Base-by-base conservation (phyloP, 768 basidiomycete species). In the Ramaria sp. region DNA sequence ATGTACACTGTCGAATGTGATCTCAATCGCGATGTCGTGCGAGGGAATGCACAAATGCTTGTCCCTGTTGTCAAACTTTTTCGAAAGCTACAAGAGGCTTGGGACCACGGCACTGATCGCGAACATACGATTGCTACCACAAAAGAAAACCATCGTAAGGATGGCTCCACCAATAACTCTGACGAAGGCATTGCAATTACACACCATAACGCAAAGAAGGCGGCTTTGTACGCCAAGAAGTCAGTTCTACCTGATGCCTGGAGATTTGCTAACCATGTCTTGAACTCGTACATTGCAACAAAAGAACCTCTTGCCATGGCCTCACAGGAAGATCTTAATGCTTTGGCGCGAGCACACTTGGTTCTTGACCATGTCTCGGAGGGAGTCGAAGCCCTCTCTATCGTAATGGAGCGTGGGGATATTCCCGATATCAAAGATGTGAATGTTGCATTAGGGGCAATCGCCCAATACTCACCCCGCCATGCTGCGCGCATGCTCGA, bases 391-490 rank as follows among this genome's bases (percentile, higher is more conserved):
- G 68, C 73, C 22, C 70, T 88, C 62, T 70, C 69, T 52, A 56
- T 75, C 54, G 64, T 86, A 38, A 64, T 79, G 41, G 60, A 66
- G 22, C 78, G 80, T 50, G 68, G 64, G 55, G 78, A 83, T 64
- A 63, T 76, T 52, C 83, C 83, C 15, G 84, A 88, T 66, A 60
- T 76, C 39, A 71, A 79, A 63, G 86, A 88, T 63, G 69, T 85
- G 51, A 86, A 86, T 62, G 78, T 88, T 50, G 75, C 75, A 41
- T 72, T 88, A 54, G 71, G 73, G 3, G 78, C 75, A 10, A 66
- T 86, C 52, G 78, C 83, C 27, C 70, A 73, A 57, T 66, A 74
- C 59, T 69, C 76, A 43, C 78, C 83, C 20, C 67, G 68, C 11
- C 63, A 63, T 15, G 86, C 81, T 1, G 70, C 69, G 20, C 62